Conservation (phyloP, 1,284 basidiomycete genomes). For the Amylostereum chailletii region DNA sequence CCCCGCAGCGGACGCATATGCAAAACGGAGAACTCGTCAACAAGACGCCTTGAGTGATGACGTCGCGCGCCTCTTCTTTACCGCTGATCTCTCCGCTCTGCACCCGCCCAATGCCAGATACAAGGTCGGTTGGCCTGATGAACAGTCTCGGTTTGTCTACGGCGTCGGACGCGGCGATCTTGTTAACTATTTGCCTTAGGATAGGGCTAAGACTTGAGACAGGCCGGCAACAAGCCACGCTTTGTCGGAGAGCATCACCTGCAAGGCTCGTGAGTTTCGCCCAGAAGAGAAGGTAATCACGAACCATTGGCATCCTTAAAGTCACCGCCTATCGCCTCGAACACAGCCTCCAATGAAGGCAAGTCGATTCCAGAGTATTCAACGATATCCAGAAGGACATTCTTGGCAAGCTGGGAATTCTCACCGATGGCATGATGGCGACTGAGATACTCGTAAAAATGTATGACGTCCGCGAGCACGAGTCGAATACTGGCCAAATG, state of each 20-base stretch:
- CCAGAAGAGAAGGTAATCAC: not conserved
- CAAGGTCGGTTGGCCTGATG: constrained; percentile 57
- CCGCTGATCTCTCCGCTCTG: constrained; percentile 21
- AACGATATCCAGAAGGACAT: constrained; percentile 51
- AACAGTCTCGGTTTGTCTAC: constrained; percentile 60
- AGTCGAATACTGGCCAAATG: constrained; percentile 39
- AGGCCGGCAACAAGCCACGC: constrained; percentile 49
- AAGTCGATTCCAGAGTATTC: constrained; percentile 57
- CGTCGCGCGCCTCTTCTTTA: constrained; percentile 43
- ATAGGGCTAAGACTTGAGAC: constrained; percentile 30
- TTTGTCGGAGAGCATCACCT: constrained; percentile 42
- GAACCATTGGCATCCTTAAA: constrained; percentile 17
- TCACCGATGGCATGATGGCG: constrained; percentile 45
- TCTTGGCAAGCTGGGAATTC: constrained; percentile 52
- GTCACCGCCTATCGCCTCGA: constrained; percentile 29
- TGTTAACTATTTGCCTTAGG: constrained; percentile 34
- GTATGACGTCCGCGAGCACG: constrained; percentile 45
- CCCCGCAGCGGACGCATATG: constrained; percentile 55
- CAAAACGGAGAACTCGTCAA: constrained; percentile 26
- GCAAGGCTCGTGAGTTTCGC: constrained; percentile 1
- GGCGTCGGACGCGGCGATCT: constrained; percentile 36
- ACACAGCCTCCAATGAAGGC: constrained; percentile 33
- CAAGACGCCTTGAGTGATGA: constrained; percentile 51
- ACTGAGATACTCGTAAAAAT: constrained; percentile 43
- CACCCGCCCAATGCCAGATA: constrained; percentile 43